These are phyloP conservation scores for Orbilia javanica DNA, from an alignment of 2,329 filamentous ascomycete species.

Conservation along the genomic window DNA sequence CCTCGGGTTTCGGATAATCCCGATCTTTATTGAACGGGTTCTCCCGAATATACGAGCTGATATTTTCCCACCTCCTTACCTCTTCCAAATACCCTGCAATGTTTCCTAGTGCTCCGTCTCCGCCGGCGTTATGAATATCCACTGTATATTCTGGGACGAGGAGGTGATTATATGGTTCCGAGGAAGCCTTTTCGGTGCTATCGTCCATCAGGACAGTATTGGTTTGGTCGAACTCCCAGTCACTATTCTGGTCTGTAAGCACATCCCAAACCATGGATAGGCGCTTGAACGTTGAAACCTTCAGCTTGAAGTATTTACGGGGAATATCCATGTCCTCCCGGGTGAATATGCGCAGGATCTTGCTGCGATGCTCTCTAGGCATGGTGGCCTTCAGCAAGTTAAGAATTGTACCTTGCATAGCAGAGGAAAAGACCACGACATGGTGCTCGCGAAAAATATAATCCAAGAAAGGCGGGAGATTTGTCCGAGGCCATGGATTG, in stretches of 20 bases:
- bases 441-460: slow-evolving; percentile 81
- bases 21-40: slow-evolving; percentile 27
- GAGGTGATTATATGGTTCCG: slow-evolving; percentile 86
- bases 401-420: slow-evolving; percentile 78
- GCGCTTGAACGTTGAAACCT: slow-evolving; percentile 91
- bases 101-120: slow-evolving; percentile 67
- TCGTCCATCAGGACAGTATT: slow-evolving; percentile 95
- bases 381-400: slow-evolving; percentile 77
- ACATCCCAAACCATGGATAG: slow-evolving; percentile 77
- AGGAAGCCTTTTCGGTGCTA: slow-evolving; percentile 80
- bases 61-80: slow-evolving; percentile 68
- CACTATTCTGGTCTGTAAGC: slow-evolving; percentile 66
- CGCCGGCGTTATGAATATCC: slow-evolving; percentile 65
- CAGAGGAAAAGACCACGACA: slow-evolving; percentile 93
- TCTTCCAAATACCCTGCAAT: slow-evolving; percentile 71
- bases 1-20: slow-evolving; percentile 23
- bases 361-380: slow-evolving; percentile 68
- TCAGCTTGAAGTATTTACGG: slow-evolving; percentile 73
- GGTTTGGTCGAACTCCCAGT: slow-evolving; percentile 70
- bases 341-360: slow-evolving; percentile 79
- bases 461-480: slow-evolving; percentile 76
- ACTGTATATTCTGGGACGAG: slow-evolving; percentile 81
- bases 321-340: slow-evolving; percentile 81
- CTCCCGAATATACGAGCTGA: slow-evolving; percentile 64
- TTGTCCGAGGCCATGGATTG: slow-evolving; percentile 75